Conservation (phyloP, 2,329 filamentous ascomycete genomes). For the Aspergillus ochraceus region DNA sequence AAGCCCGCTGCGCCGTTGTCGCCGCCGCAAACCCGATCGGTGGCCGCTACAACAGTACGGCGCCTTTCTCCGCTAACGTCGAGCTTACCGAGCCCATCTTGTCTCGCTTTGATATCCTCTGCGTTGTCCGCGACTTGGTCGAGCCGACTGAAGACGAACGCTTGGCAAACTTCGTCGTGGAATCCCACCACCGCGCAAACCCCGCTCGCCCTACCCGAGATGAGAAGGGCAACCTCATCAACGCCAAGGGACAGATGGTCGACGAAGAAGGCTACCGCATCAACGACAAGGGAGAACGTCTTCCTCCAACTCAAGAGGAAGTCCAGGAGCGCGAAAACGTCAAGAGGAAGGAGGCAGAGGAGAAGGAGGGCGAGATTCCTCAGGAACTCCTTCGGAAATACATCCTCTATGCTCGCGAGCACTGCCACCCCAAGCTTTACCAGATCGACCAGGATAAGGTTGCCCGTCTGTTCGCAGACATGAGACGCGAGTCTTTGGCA, state of each 20-base stretch:
- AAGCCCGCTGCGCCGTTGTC: slow-evolving; percentile 93
- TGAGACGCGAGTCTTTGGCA: slow-evolving; percentile 87
- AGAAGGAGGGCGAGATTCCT: slow-evolving; percentile 71
- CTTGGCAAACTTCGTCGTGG: slow-evolving; percentile 90
- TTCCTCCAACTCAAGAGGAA: slow-evolving; percentile 47
- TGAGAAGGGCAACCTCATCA: slow-evolving; percentile 43
- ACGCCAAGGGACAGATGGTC: slow-evolving; percentile 54
- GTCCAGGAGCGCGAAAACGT: slow-evolving; percentile 37
- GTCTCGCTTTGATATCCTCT: slow-evolving; percentile 96
- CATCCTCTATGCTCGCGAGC: slow-evolving; percentile 90
- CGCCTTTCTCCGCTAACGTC: slow-evolving; percentile 94
- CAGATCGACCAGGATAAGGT: slow-evolving; percentile 98
- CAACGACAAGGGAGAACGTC: slow-evolving; percentile 44
- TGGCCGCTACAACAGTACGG: slow-evolving; percentile 93
- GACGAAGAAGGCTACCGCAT: slow-evolving; percentile 59
- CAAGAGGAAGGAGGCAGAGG: slow-evolving; percentile 49
- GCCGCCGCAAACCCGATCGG: slow-evolving; percentile 96
- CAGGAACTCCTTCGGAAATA: slow-evolving; percentile 94
- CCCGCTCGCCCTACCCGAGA: slow-evolving; percentile 57
- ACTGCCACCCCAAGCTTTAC: slow-evolving; percentile 87
- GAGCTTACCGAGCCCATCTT: slow-evolving; percentile 95
- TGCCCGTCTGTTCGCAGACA: slow-evolving; percentile 89
- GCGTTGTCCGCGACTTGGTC: slow-evolving; percentile 92
- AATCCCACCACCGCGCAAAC: slow-evolving; percentile 89
- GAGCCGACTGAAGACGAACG: slow-evolving; percentile 91